Conservation (phyloP, 176 grass and related monocot species). For the Oryza glumipatula region DNA sequence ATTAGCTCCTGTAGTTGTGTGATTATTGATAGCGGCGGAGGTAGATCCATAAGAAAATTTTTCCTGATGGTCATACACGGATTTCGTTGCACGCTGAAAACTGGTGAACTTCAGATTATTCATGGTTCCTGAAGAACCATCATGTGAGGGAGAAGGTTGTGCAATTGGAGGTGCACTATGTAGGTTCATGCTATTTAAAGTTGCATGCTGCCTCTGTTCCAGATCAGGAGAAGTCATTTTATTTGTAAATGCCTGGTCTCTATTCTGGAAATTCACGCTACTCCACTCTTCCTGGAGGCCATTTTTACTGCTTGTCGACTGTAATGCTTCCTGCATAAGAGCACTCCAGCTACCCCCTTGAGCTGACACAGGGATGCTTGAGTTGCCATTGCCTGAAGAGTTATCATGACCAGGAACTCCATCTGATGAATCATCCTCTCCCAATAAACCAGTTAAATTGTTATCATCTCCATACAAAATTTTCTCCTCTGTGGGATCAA, state of each 20-base stretch:
- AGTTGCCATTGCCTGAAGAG: conserved; percentile 24
- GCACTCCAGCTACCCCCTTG: conserved; percentile 58
- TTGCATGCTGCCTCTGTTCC: neutral
- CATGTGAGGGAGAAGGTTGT: conserved; percentile 4
- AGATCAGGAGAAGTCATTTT: conserved; percentile 20
- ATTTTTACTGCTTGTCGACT: conserved; percentile 47
- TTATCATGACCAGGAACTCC: conserved; percentile 34
- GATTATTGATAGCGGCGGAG: neutral
- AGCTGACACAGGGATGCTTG: conserved; percentile 38
- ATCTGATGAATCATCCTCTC: conserved; percentile 21
- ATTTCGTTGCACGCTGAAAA: too few relatives aligned
- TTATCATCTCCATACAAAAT: conserved; percentile 53
- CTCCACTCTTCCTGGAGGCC: conserved; percentile 54
- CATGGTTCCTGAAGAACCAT: neutral
- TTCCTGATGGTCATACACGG: neutral
- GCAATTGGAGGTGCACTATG: conserved; percentile 16
- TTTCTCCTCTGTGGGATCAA: conserved; percentile 58
- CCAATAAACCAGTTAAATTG: conserved; percentile 49
- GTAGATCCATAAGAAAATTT: neutral
- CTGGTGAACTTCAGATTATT: too few relatives aligned
- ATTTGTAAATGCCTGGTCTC: conserved; percentile 33
- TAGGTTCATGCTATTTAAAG: conserved; percentile 30
- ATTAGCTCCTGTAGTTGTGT: conserved; percentile 15
- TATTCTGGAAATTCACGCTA: conserved; percentile 37
- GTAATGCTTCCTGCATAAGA: conserved; percentile 61